These are phyloP conservation scores for Nakazawaea wyomingensis DNA, from an alignment of 805 yeast species.

Conservation along the genomic window DNA sequence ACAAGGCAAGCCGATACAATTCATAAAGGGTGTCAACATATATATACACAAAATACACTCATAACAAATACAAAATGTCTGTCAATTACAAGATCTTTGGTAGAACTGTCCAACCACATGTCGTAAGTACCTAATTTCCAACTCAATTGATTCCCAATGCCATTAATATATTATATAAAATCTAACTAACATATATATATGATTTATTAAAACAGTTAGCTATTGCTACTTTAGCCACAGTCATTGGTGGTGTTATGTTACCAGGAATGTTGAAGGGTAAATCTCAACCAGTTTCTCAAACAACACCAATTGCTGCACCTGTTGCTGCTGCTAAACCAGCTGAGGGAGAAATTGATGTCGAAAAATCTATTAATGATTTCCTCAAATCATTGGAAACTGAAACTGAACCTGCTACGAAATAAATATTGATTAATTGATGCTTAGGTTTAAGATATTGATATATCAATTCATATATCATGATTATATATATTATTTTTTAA, in stretches of 20 bases:
- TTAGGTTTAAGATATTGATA: too few relatives aligned
- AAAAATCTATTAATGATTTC: slow-evolving; percentile 23
- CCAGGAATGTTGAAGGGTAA: slow-evolving; percentile 38
- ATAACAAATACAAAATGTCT: slow-evolving; percentile 47
- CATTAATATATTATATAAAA: too few relatives aligned
- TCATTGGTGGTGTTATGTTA: slow-evolving; percentile 49
- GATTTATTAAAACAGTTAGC: slow-evolving; percentile 44
- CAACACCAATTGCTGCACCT: slow-evolving; percentile 12
- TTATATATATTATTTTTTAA: too few relatives aligned
- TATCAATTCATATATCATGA: too few relatives aligned
- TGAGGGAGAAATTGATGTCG: slow-evolving; percentile 25
- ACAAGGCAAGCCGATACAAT: too few relatives aligned
- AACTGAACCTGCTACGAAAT: too few relatives aligned
- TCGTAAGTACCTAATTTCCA: slow-evolving; percentile 32
- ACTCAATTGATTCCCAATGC: neutral
- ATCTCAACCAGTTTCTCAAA: slow-evolving; percentile 59
- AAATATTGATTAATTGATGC: too few relatives aligned
- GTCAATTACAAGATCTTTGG: slow-evolving; percentile 83
- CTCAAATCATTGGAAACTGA: slow-evolving; percentile 7
- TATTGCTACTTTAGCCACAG: slow-evolving; percentile 68
- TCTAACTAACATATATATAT: too few relatives aligned
- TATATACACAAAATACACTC: neutral
- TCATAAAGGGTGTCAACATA: too few relatives aligned
- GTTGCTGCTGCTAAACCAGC: neutral
- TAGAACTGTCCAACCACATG: slow-evolving; percentile 76